Conservation (phyloP, 2,329 filamentous ascomycete species). For the Knoxdaviesia capensis region DNA sequence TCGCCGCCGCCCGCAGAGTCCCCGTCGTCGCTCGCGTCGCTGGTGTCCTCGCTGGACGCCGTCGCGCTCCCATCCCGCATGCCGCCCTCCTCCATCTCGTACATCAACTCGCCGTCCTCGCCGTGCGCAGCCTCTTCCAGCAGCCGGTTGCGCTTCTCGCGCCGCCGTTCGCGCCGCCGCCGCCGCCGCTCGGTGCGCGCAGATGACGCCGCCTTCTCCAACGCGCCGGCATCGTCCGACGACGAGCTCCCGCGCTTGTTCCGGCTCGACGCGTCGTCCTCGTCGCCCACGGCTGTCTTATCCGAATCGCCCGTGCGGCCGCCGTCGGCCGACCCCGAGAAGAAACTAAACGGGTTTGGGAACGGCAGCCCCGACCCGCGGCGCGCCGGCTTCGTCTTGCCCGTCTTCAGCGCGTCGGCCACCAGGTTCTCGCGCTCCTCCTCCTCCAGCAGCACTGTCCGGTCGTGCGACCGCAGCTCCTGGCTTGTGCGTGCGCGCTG, state of each 20-base stretch:
- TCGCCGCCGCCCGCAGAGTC: slow-evolving; percentile 11
- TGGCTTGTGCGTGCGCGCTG: slow-evolving; percentile 44
- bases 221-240: no score
- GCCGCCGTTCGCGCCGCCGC: slow-evolving; percentile 26
- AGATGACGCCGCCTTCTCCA: slow-evolving; percentile 13
- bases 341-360: slow-evolving; percentile 20
- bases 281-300: no score
- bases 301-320: no score
- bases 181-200: slow-evolving; percentile 11
- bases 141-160: slow-evolving; percentile 30
- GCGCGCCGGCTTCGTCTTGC: slow-evolving; percentile 24
- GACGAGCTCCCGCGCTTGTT: no score
- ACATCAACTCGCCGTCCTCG: slow-evolving; percentile 62
- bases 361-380: slow-evolving; percentile 27
- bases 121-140: slow-evolving; percentile 34
- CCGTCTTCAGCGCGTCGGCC: slow-evolving; percentile 23
- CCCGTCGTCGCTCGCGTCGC: slow-evolving; percentile 33
- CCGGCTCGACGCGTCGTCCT: no score
- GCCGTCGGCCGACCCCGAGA: no score
- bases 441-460: slow-evolving; percentile 53
- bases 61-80: slow-evolving; percentile 46
- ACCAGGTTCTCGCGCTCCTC: slow-evolving; percentile 48
- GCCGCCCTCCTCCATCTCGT: slow-evolving; percentile 72
- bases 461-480: slow-evolving; percentile 50
- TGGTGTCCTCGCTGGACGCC: slow-evolving; percentile 39